Conservation (phyloP, 345 rosid species). For the Aegle marmelos region DNA sequence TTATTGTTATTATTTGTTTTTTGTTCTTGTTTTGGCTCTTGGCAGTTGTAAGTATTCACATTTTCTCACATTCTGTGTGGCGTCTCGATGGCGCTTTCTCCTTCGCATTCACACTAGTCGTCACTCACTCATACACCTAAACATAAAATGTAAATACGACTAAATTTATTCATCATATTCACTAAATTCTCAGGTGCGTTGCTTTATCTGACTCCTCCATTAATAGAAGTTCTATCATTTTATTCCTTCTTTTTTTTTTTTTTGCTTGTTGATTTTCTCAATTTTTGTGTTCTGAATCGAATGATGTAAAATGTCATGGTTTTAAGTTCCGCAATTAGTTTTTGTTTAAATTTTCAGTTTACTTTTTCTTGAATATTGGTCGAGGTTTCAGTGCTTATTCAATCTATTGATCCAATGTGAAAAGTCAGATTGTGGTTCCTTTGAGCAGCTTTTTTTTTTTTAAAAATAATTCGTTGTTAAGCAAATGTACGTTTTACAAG, state of each 20-base stretch:
- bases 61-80: slow-evolving; percentile 19
- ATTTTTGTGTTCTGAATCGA: slow-evolving; percentile 10
- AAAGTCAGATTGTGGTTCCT: background rate
- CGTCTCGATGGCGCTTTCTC: slow-evolving; percentile 22
- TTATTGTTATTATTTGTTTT: background rate
- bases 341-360: background rate
- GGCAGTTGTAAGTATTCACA: background rate
- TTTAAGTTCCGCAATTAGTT: background rate
- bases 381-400: background rate
- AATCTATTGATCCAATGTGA: background rate
- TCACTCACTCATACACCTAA: background rate
- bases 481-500: background rate
- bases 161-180: background rate
- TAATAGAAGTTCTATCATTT: no score
- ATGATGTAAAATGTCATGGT: slow-evolving; percentile 7
- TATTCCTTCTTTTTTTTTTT: no score
- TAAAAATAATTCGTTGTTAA: background rate
- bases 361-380: background rate
- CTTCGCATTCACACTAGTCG: background rate
- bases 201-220: background rate
- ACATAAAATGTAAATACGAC: background rate
- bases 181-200: background rate
- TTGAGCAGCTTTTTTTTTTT: background rate
- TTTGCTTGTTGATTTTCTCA: background rate
- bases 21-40: background rate